Evolutionary conservation across 257 asterid genomes (phyloP), one percentile per base, ranked within the genome.

Genomic region (Solanum ossicruentum): DNA sequence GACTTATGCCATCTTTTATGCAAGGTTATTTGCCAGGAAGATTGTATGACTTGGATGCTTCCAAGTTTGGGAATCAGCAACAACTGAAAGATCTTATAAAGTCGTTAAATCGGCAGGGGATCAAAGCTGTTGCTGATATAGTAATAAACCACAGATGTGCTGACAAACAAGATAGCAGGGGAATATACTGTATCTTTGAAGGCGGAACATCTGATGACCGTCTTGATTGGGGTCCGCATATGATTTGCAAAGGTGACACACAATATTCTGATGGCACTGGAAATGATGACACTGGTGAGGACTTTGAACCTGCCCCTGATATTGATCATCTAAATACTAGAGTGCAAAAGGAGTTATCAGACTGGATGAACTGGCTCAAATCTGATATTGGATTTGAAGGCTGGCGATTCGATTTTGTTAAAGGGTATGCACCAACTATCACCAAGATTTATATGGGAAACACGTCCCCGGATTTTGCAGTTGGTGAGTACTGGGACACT

Each of bases 351-450:
- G 95, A 96, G 91, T 80, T 96, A 21, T 92, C 98, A 0, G 95
- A 93, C 12, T 96, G 99, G 98, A 90, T 96, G 89, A 93, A 94
- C 57, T 96, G 99, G 98, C 94, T 96, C 79, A 96, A 93, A 85
- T 54, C 86, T 6, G 94, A 94, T 0, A 80, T 96, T 11, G 96
- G 98, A 63, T 96, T 93, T 72, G 93, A 88, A 18, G 99, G 99
- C 1, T 93, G 97, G 98, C 87, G 99, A 60, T 87, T 96, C 39
- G 98, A 93, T 85, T 96, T 90, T 21, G 98, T 90, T 16, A 88
- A 54, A 86, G 99, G 99, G 3, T 96, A 92, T 83, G 84, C 97
- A 5, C 87, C 93, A 0, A 43, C 81, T 63, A 83, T 96, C 61
- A 89, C 92, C 61, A 91, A 91, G 77, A 80, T 90, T 9, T 94